Conservation (phyloP, 352 stramenopile genomes). For the Globisporangium megalacanthum region DNA sequence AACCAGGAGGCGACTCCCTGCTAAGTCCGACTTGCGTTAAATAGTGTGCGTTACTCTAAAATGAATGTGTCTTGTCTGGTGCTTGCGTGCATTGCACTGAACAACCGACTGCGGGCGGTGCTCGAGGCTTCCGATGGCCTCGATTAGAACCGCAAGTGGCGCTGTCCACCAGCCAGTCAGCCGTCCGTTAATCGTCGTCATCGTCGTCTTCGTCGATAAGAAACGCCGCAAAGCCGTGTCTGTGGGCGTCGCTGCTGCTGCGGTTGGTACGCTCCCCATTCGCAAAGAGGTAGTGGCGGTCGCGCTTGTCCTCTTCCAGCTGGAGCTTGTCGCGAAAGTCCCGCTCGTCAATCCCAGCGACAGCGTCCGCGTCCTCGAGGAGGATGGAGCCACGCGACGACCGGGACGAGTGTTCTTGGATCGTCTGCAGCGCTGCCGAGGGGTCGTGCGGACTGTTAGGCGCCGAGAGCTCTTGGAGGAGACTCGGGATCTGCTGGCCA, state of each 20-base stretch:
- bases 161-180: background rate
- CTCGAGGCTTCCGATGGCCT: slow-evolving; percentile 12
- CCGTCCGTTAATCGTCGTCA: slow-evolving; percentile 9
- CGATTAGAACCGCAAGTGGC: too few species aligned
- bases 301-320: slow-evolving; percentile 8
- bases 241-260: background rate
- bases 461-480: slow-evolving; percentile 41
- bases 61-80: slow-evolving; percentile 11
- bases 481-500: slow-evolving; percentile 31
- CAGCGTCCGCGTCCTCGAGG: slow-evolving; percentile 22
- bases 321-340: slow-evolving; percentile 13
- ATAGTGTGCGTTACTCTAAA: slow-evolving; percentile 4
- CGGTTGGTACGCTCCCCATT: background rate
- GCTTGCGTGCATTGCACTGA: background rate
- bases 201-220: slow-evolving; percentile 22
- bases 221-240: slow-evolving; percentile 5
- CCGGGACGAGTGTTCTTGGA: slow-evolving; percentile 23
- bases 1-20: slow-evolving; percentile 44
- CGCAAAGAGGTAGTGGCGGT: slow-evolving; percentile 4
- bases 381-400: slow-evolving; percentile 15
- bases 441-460: slow-evolving; percentile 19
- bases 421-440: slow-evolving; percentile 45
- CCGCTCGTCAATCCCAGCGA: slow-evolving; percentile 4
- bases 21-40: slow-evolving; percentile 13
- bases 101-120: too few species aligned